phyloP scores from a whole-genome alignment of 768 basidiomycete species.

The Bullera alba region DNA sequence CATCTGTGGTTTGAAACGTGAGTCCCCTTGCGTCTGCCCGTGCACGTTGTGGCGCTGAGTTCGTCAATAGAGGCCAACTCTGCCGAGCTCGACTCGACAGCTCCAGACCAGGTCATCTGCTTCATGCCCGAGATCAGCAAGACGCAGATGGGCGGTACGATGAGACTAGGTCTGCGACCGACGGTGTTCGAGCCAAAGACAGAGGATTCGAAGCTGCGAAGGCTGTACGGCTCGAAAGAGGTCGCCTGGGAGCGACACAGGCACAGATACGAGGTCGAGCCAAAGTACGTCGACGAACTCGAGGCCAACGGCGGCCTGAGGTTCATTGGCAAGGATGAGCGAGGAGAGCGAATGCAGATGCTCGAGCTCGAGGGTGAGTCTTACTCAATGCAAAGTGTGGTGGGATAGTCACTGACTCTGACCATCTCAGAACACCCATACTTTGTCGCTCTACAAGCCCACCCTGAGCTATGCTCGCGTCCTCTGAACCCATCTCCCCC shows the following conservation, averaged over 20 bases:
- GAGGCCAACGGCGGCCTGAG: slow-evolving; percentile 61
- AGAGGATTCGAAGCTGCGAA: slow-evolving; percentile 60
- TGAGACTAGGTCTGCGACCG: slow-evolving; percentile 96
- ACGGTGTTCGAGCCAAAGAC: slow-evolving; percentile 74
- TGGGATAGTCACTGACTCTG: background rate
- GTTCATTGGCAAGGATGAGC: slow-evolving; percentile 85
- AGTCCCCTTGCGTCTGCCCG: slow-evolving; percentile 15
- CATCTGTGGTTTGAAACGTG: slow-evolving; percentile 65
- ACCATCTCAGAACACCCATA: slow-evolving; percentile 72
- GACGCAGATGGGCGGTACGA: slow-evolving; percentile 99
- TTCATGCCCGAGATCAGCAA: slow-evolving; percentile 99
- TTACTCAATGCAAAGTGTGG: background rate
- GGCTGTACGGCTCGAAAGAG: slow-evolving; percentile 71
- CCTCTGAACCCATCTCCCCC: slow-evolving; percentile 95
- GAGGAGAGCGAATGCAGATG: slow-evolving; percentile 95
- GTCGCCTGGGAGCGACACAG: slow-evolving; percentile 95
- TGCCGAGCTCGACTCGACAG: slow-evolving; percentile 60
- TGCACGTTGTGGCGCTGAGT: background rate
- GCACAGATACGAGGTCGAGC: slow-evolving; percentile 94
- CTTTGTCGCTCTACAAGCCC: slow-evolving; percentile 89
- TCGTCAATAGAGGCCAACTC: slow-evolving; percentile 74
- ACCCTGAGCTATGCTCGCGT: slow-evolving; percentile 97
- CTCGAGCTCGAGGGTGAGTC: slow-evolving; percentile 72
- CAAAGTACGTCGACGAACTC: slow-evolving; percentile 67
- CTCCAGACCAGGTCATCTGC: slow-evolving; percentile 66